Evolutionary conservation across 2,329 filamentous ascomycete genomes (phyloP), one percentile per base, ranked within the genome.

Genomic region (Ilyonectria sp.): DNA sequence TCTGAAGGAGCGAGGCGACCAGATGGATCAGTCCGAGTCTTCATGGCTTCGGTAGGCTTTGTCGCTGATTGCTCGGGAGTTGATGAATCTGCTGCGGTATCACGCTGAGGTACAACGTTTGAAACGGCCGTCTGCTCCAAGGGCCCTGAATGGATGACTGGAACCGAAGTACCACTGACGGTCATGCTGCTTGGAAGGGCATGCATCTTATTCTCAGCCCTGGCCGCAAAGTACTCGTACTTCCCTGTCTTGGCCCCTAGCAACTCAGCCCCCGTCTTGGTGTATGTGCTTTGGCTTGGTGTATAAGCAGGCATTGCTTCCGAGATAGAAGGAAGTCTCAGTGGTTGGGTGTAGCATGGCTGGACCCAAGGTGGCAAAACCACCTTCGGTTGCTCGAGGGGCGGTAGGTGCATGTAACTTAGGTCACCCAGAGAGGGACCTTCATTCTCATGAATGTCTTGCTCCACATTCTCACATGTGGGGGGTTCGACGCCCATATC

Each of bases 211-310:
- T 83, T 84, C 23, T 76, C 71, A 53, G 82, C 82, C 29, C 83
- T 76, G 6, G 83, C 82, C 4, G 73, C 73, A 57, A 84, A 84
- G 57, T 74, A 84, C 23, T 82, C 81, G 9, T 65, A 65, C 56
- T 83, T 84, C 1, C 81, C 82, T 3, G 77, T 79, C 57, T 74
- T 79, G 26, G 76, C 71, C 1, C 81, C 82, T 49, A 83, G 72
- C 7, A 71, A 56, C 44, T 80, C 76, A 17, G 77, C 78, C 23
- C 65, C n/a, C 13, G 56, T 56, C 13, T 58, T 46, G 7, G 50
- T 19, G 26, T 58, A 37, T 2, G 57, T 37, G n/a, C 40, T 55
- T 15, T 50, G 65, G 11, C 52, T 44, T 8, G 43, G 43, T 1
- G 10, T 43, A 9, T 63, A 66, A 21, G n/a, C 49, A 19, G 62